Conservation (phyloP, 2,329 filamentous ascomycete genomes). For the Fusarium nodosum region DNA sequence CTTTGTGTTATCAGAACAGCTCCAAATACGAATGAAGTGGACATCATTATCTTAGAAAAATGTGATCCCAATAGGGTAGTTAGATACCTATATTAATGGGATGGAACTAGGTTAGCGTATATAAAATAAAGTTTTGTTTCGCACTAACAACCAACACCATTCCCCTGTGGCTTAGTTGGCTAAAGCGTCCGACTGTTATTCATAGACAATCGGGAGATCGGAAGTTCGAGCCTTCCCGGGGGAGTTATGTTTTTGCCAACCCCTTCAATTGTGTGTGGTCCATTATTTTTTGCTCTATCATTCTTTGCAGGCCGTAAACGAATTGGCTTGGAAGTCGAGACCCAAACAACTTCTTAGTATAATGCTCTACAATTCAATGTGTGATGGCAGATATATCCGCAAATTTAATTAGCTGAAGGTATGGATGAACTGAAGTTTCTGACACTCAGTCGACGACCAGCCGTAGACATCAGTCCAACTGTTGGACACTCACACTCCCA, state of each 20-base stretch:
- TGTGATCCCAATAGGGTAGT: too few species aligned
- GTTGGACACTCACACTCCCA: neutral
- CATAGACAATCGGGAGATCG: constrained; percentile 49
- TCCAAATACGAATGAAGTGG: too few species aligned
- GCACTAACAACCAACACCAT: neutral
- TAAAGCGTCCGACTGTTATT: constrained; percentile 48
- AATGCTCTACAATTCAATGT: too few species aligned
- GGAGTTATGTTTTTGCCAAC: constrained; percentile 9
- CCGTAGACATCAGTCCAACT: neutral
- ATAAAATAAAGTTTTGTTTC: accelerated
- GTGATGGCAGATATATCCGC: too few species aligned
- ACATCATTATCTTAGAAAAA: too few species aligned
- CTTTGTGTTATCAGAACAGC: too few species aligned
- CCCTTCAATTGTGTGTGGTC: accelerated
- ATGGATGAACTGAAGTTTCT: too few species aligned
- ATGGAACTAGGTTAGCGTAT: too few species aligned
- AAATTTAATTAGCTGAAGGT: too few species aligned
- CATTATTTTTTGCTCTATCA: neutral
- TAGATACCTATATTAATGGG: too few species aligned
- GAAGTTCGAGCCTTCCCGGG: constrained; percentile 52
- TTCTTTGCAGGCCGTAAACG: neutral
- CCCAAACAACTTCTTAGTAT: too few species aligned
- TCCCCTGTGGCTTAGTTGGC: constrained; percentile 48
- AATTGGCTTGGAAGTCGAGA: neutral
- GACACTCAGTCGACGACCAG: too few species aligned